phyloP scores from a whole-genome alignment of 768 basidiomycete genomes.

The Clathrus columnatus region DNA sequence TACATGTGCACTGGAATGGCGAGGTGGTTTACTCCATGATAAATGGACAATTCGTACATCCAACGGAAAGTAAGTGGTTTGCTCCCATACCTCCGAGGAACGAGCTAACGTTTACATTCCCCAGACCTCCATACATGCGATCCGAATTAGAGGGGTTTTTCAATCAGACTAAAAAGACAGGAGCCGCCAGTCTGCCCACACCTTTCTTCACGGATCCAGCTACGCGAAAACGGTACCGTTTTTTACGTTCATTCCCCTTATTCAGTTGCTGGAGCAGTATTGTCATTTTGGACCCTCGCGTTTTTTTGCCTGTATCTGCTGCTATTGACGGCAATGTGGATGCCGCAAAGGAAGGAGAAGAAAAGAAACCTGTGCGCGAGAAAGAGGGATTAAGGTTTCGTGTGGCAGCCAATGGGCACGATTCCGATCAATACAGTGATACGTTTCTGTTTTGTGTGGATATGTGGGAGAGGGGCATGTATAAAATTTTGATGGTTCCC shows the following conservation, averaged over 20 bases:
- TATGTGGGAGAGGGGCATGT: background rate
- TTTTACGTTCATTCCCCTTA: background rate
- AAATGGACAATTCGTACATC: background rate
- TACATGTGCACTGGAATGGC: background rate
- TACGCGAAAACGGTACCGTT: background rate
- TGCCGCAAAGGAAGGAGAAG: background rate
- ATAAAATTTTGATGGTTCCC: background rate
- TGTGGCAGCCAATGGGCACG: background rate
- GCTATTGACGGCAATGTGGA: background rate
- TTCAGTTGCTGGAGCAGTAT: background rate
- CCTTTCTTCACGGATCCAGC: background rate
- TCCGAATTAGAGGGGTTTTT: background rate
- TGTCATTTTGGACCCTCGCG: background rate
- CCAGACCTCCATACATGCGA: background rate
- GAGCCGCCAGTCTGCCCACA: background rate
- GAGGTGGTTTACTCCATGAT: background rate
- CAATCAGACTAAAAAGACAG: background rate
- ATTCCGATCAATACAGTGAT: background rate
- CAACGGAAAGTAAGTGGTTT: background rate
- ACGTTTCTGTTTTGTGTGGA: background rate
- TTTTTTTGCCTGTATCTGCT: background rate
- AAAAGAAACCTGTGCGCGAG: too few species aligned
- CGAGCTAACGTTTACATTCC: background rate
- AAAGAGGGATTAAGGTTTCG: background rate
- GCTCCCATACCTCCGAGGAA: too few species aligned